These are phyloP conservation scores for Fusarium tupiense DNA, from an alignment of 2,329 filamentous ascomycete genomes.

Conservation along the genomic window DNA sequence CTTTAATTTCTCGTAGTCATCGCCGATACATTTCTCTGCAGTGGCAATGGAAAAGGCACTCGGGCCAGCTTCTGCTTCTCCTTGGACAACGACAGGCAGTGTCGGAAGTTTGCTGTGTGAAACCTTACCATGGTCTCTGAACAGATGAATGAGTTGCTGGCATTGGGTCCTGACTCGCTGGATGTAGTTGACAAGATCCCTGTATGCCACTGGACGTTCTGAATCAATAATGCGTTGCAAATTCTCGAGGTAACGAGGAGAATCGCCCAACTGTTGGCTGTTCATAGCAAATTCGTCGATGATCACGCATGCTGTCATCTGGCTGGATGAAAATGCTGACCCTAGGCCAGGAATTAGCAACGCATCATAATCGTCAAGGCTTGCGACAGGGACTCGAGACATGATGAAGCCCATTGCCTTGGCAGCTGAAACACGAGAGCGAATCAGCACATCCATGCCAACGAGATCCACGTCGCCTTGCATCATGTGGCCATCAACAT, in stretches of 20 bases:
- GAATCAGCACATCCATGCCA: conserved; percentile 85
- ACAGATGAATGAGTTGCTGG: conserved; percentile 87
- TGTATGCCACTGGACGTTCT: conserved; percentile 83
- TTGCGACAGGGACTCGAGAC: conserved; percentile 74
- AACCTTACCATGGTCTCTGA: conserved; percentile 89
- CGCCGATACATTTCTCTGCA: conserved; percentile 85
- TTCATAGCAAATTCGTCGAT: conserved; percentile 87
- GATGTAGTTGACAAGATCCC: conserved; percentile 88
- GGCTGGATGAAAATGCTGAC: conserved; percentile 84
- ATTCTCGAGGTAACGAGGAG: conserved; percentile 65
- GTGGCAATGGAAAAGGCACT: conserved; percentile 89
- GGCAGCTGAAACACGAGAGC: conserved; percentile 88
- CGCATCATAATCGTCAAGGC: conserved; percentile 71
- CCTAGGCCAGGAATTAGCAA: conserved; percentile 72
- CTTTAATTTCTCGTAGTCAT: conserved; percentile 89
- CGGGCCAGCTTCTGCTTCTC: conserved; percentile 89
- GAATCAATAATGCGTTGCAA: conserved; percentile 82
- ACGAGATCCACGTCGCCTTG: conserved; percentile 96
- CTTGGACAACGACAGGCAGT: conserved; percentile 91
- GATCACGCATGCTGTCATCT: conserved; percentile 83
- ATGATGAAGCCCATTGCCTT: conserved; percentile 88
- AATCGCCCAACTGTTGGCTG: conserved; percentile 54
- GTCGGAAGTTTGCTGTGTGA: conserved; percentile 77
- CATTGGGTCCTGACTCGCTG: conserved; percentile 92
- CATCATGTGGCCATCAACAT: conserved; percentile 98